Evolutionary conservation across 192 early-diverging fungal species (phyloP), one percentile per base, ranked within the genome.

Genomic region (Mortierella claussenii): DNA sequence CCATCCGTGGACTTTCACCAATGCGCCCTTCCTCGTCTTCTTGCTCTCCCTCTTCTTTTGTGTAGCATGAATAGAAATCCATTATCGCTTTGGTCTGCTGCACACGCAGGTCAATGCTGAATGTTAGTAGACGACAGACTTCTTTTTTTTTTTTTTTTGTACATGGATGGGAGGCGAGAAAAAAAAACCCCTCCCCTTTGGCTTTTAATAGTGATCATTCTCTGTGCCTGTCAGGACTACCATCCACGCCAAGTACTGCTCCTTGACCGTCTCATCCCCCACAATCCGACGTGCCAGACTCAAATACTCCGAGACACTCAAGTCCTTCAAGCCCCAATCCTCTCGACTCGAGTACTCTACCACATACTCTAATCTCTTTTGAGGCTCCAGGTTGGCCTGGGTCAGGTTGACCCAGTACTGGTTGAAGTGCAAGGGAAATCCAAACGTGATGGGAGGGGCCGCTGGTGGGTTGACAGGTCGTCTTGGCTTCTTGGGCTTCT

Each of bases 341-440:
- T 82, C 69, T 30, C 63, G 53, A 10, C 80, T 85, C 2, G 76
- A 57, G 43, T 88, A 88, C 55, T 88, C 87, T 17, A 86, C 40
- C 47, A 64, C 49, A 55, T 68, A 88, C 31, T 78, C 65, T 9
- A 80, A 61, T 24, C 50, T 42, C 8, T 56, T 61, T 20, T 32
- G 47, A n/a, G n/a, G n/a, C 33, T 68, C 74, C 32, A 55, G 12
- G 40, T 82, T 82, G n/a, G 58, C 66, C 8, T 59, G 27, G 0
- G 76, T 82, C 13, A 82, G 57, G 30, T 82, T 82, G 3, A 82
- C 60, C 55, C 68, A 82, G 55, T 79, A 82, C 44, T 82, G 81
- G 0, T 65, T 79, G 26, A 79, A 82, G 20, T 65, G 59, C 8
- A 82, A 50, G 1, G 78, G 81, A 20, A 74, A 69, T 9, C 78